Base-by-base conservation (phyloP, 108 stramenopile genomes). In the Conticribra guillardii region DNA sequence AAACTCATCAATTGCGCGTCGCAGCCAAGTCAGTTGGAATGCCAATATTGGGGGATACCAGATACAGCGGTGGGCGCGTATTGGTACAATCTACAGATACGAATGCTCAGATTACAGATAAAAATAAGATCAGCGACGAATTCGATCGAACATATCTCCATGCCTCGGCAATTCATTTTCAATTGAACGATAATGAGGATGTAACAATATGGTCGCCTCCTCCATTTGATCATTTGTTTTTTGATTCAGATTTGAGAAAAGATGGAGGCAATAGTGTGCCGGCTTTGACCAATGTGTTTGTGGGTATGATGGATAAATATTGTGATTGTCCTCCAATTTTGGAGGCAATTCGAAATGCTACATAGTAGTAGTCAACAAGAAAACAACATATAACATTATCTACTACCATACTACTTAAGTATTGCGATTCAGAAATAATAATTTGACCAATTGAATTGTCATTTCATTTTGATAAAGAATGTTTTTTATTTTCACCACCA, bases 1-100 rank as follows among this genome's bases (percentile, higher is more conserved):
- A 79, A 71, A 91, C 93, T 9, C 93, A 94, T 81, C 93, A 94
- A 64, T 62, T 94, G 47, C 83, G 93, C 9, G 93, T 94, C 0
- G 88, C 93, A 0, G 88, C 93, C 26, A 94, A 94, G 64, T 60
- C 82, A 18, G 76, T 94, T 23, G 88, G 88, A 33, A 46, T 94
- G 29, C 85, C 89, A 26, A 66, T 94, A 46, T 28, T 86, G 48
- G 89, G 89, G 21, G 93, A 94, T 77, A 74, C 73, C n/a, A 64
- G 88, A 23, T 94, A 94, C 69, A 70, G 81, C 8, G 84, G 80
- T 54, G 79, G 85, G 8, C 48, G 50, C 22, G 44, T 66, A 2
- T 17, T 4, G 21, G 34, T 23, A 14, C 21, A 19, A n/a, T 30
- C 33, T 19, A 7, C 53, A 29, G 28, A 48, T 24, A 51, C 53